Evolutionary conservation across 495 filamentous ascomycete genomes (phyloP).

Genomic region (Aeminium ludgeri): DNA sequence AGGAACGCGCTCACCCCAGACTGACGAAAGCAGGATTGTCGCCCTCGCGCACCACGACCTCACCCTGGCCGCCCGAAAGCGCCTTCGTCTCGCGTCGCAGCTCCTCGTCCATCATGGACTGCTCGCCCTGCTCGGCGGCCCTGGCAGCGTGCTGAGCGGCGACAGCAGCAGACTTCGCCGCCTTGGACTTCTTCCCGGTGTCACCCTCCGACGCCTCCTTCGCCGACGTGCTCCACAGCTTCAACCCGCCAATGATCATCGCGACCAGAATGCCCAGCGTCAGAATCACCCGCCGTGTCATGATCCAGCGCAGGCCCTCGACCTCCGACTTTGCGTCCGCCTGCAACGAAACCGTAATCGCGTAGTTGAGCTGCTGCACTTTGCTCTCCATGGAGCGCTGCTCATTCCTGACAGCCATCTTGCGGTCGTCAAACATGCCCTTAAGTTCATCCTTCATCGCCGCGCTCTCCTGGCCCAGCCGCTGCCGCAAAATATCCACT

Average conservation of each 20-base stretch:
- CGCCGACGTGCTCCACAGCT: constrained; percentile 1
- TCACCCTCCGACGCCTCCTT: constrained; percentile 11
- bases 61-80: constrained; percentile 7
- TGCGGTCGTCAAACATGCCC: constrained; percentile 90
- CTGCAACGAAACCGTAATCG: constrained; percentile 52
- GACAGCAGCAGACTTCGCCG: not conserved
- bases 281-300: constrained; percentile 70
- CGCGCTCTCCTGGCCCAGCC: constrained; percentile 60
- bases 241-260: constrained; percentile 17
- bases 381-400: constrained; percentile 64
- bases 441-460: constrained; percentile 78
- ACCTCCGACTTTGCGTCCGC: constrained; percentile 80
- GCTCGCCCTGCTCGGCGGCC: too few species aligned
- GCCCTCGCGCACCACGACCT: constrained; percentile 11
- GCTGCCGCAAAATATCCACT: constrained; percentile 75
- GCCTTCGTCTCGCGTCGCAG: not conserved
- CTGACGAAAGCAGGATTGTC: constrained; percentile 10
- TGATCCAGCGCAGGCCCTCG: constrained; percentile 76
- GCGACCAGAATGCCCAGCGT: constrained; percentile 39
- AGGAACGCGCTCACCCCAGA: constrained; percentile 14
- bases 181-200: constrained; percentile 16
- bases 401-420: constrained; percentile 76
- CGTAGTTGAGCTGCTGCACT: constrained; percentile 29
- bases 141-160: too few species aligned
- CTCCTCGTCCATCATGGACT: constrained; percentile 1